Conservation (phyloP, 352 stramenopile species). For the Globisporangium nodosum region DNA sequence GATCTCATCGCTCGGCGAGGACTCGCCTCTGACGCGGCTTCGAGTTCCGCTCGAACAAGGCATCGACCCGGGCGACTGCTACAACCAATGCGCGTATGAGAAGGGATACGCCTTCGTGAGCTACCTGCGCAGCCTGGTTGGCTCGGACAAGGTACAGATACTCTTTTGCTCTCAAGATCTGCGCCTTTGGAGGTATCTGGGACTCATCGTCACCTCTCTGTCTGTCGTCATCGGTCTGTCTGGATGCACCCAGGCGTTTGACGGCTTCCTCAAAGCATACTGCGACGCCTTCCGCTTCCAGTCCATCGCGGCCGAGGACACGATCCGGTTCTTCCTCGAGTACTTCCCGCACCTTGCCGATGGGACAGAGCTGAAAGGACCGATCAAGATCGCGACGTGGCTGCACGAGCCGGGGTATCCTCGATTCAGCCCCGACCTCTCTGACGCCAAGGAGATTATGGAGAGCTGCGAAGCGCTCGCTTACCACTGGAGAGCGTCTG, state of each 20-base stretch:
- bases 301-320: constrained; percentile 66
- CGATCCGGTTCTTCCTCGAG: constrained; percentile 65
- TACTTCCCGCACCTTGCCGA: constrained; percentile 59
- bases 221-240: background rate
- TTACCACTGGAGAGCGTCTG: constrained; percentile 53
- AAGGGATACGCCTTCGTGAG: constrained; percentile 79
- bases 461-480: constrained; percentile 58
- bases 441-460: constrained; percentile 66
- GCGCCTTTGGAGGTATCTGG: background rate
- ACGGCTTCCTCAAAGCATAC: constrained; percentile 65
- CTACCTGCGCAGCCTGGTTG: constrained; percentile 61
- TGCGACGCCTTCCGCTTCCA: constrained; percentile 63
- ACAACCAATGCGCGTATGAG: constrained; percentile 81
- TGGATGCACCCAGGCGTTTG: constrained; percentile 34
- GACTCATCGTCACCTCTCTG: background rate
- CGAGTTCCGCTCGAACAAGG: constrained; percentile 66
- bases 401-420: constrained; percentile 61
- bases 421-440: constrained; percentile 47
- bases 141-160: constrained; percentile 44
- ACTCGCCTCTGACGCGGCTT: constrained; percentile 61
- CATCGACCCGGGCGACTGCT: constrained; percentile 76
- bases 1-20: constrained; percentile 60
- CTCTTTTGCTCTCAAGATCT: background rate
- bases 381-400: constrained; percentile 65
- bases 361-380: constrained; percentile 43